Conservation (phyloP, 805 yeast genomes). For the Myxozyma geophila region DNA sequence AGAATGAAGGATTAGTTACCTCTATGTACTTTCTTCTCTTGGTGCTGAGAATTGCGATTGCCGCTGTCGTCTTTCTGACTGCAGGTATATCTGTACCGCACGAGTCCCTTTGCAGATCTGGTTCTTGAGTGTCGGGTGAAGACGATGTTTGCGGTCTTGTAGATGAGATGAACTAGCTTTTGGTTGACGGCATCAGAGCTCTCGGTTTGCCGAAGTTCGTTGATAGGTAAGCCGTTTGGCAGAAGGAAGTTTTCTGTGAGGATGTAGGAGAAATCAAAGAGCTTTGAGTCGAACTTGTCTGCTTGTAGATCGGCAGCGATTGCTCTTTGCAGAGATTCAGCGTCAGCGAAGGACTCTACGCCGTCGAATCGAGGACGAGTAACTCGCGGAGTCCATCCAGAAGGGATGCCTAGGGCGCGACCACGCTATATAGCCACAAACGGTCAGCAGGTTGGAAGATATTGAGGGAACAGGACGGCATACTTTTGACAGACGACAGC, state of each 20-base stretch:
- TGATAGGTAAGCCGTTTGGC: neutral
- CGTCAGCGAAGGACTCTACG: neutral
- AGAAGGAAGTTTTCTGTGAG: neutral
- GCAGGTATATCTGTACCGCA: constrained; percentile 11
- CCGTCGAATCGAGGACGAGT: constrained; percentile 15
- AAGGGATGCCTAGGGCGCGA: neutral
- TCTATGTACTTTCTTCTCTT: constrained; percentile 8
- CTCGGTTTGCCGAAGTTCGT: constrained; percentile 1
- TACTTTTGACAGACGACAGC: constrained; percentile 10
- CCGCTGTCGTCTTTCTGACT: constrained; percentile 15
- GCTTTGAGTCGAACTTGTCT: constrained; percentile 5
- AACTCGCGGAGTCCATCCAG: constrained; percentile 10
- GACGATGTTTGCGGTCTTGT: constrained; percentile 4
- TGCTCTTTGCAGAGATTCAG: neutral
- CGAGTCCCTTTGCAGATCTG: constrained; percentile 11
- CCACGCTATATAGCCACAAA: constrained; percentile 1
- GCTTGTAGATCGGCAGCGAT: neutral
- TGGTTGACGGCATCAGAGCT: constrained; percentile 11
- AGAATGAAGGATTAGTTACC: neutral
- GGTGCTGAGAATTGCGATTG: constrained; percentile 8
- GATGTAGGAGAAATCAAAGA: constrained; percentile 11
- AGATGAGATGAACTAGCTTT: constrained; percentile 4
- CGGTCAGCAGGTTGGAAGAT: neutral
- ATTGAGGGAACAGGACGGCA: neutral
- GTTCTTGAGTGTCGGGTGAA: constrained; percentile 10